Evolutionary conservation across 441 rosid species (phyloP).

Genomic region (Daphne laureola): DNA sequence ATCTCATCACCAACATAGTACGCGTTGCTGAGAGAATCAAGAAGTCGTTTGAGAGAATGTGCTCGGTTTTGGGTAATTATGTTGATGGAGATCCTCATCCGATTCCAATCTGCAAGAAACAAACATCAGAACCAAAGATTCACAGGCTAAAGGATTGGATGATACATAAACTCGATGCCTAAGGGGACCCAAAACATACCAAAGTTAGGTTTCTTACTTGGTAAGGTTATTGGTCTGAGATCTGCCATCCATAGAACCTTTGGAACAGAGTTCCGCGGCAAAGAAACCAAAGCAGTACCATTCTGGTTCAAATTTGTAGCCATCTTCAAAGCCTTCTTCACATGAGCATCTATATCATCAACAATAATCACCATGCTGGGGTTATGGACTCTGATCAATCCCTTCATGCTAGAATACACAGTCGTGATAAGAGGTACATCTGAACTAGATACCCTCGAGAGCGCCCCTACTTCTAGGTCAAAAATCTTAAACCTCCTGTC

Average conservation of each 20-base stretch:
- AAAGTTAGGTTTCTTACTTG: slow-evolving; percentile 47
- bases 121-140: neutral
- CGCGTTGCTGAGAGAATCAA: slow-evolving; percentile 64
- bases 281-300: slow-evolving; percentile 47
- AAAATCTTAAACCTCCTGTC: slow-evolving; percentile 89
- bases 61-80: slow-evolving; percentile 87
- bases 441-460: slow-evolving; percentile 56
- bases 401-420: slow-evolving; percentile 87
- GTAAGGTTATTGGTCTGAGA: slow-evolving; percentile 88
- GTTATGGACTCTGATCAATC: slow-evolving; percentile 78
- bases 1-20: slow-evolving; percentile 78
- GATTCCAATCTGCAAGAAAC: slow-evolving; percentile 75
- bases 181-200: neutral
- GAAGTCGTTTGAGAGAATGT: slow-evolving; percentile 60
- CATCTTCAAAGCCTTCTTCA: slow-evolving; percentile 89
- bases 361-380: slow-evolving; percentile 81
- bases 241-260: slow-evolving; percentile 99
- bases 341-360: slow-evolving; percentile 57
- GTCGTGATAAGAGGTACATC: slow-evolving; percentile 85
- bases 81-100: slow-evolving; percentile 77
- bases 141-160: neutral
- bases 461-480: slow-evolving; percentile 61
- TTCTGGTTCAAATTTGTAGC: slow-evolving; percentile 51
- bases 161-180: neutral
- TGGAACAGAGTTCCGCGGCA: slow-evolving; percentile 64